Percentiles rank a stretch among this genome's conserved stretches.
Conservation (phyloP, 306 rosid genomes). For the Gillenia trifoliata region DNA sequence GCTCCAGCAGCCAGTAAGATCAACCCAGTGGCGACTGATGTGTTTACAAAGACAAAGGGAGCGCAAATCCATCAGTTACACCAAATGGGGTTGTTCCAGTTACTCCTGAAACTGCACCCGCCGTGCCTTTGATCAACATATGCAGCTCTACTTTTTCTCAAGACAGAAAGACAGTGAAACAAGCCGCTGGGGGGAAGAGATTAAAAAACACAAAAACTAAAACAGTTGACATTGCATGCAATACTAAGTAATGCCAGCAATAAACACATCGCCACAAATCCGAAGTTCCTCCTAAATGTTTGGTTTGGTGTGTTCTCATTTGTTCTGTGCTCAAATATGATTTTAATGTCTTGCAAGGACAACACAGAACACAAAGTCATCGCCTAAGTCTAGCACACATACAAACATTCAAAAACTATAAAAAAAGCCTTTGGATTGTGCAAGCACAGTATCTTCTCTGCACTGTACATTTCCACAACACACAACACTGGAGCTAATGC, state of each 20-base stretch:
- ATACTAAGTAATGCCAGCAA: slow-evolving; percentile 26
- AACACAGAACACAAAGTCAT: slow-evolving; percentile 39
- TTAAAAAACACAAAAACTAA: background rate
- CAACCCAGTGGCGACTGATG: background rate
- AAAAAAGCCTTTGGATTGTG: slow-evolving; percentile 44
- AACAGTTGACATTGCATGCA: slow-evolving; percentile 10
- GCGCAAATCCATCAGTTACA: background rate
- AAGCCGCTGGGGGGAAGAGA: background rate
- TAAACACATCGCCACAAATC: slow-evolving; percentile 28
- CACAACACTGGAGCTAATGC: slow-evolving; percentile 36
- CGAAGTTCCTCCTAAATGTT: slow-evolving; percentile 32
- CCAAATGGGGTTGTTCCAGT: background rate
- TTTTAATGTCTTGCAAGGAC: slow-evolving; percentile 23
- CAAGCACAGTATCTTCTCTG: slow-evolving; percentile 49
- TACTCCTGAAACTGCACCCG: background rate
- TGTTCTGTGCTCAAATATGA: slow-evolving; percentile 28
- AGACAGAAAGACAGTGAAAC: background rate
- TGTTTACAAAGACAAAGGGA: background rate
- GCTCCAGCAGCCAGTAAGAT: background rate
- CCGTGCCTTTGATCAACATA: background rate
- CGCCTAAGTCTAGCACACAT: slow-evolving; percentile 40
- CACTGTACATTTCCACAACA: slow-evolving; percentile 50
- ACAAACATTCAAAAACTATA: slow-evolving; percentile 23
- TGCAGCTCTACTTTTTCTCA: background rate
- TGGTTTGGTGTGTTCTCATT: slow-evolving; percentile 26